Conservation (phyloP, 2,329 filamentous ascomycete species). For the Cladosporium velox region DNA sequence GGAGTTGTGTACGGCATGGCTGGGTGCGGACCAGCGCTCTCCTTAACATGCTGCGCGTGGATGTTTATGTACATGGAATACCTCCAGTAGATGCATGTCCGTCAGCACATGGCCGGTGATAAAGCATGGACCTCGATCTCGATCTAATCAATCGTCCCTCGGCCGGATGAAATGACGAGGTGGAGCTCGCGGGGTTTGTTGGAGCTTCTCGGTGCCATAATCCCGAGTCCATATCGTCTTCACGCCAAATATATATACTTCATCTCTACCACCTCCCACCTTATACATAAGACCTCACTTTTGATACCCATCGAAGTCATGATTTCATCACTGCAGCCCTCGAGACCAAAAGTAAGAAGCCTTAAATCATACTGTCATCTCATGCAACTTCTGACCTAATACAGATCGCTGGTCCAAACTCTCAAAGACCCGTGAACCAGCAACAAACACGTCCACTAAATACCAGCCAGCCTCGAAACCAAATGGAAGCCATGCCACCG, state of each 20-base stretch:
- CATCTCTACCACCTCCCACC: not conserved
- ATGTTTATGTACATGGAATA: not conserved
- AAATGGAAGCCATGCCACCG: slow-evolving; percentile 54
- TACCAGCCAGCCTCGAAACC: slow-evolving; percentile 33
- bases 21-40: slow-evolving; percentile 14
- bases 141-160: not conserved
- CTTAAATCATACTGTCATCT: too few relatives aligned
- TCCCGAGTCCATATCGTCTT: not conserved
- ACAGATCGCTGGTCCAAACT: slow-evolving; percentile 2
- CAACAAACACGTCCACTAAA: slow-evolving; percentile 28
- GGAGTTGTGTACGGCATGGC: not conserved
- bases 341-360: slow-evolving; percentile 41
- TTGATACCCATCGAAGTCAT: not conserved
- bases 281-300: not conserved
- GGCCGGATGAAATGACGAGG: not conserved
- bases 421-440: slow-evolving; percentile 2
- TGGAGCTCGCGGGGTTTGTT: slow-evolving; percentile 11
- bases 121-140: not conserved
- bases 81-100: not conserved
- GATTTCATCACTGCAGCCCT: slow-evolving; percentile 44
- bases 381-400: not conserved
- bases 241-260: not conserved
- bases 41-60: slow-evolving; percentile 5
- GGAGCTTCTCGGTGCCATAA: not conserved
- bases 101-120: not conserved